Evolutionary conservation across 73 alveolate genomes (phyloP), one percentile per base, ranked within the genome.

Genomic region (Uronychia binucleata): DNA sequence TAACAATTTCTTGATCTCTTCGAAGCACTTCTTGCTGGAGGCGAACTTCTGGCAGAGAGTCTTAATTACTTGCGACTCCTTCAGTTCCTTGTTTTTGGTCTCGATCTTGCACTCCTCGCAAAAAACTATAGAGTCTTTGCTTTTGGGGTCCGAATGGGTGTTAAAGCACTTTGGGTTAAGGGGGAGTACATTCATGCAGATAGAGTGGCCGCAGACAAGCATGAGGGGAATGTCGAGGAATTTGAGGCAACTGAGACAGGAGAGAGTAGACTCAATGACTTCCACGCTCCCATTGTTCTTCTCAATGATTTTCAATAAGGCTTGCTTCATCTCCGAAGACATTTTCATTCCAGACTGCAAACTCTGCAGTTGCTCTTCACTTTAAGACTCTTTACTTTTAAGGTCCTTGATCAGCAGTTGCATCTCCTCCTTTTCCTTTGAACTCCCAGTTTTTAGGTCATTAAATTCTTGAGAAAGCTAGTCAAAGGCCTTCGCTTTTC

Each of bases 31-130:
- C n/a, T n/a, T n/a, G n/a, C n/a, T n/a, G n/a, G n/a, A n/a, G 19
- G 19, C 67, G n/a, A 46, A 11, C 67, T 11, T 19, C 19, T 19
- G 19, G n/a, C 96, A 90, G 8, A 90, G 57, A 33, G 83, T 77
- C 83, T 86, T 79, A 27, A 90, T 86, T 0, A 90, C 96, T 77
- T 90, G 85, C 31, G 88, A 57, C 74, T 86, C 93, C 75, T 81
- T 79, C 31, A 90, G 83, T 28, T 81, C 84, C 57, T 90, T 90
- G 57, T 90, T 90, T 80, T 90, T 90, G 19, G 96, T 90, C 58
- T 90, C 96, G 19, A 90, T 74, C 77, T 90, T 90, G 82, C 96
- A 90, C 74, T 90, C 96, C 86, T 90, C 96, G 58, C 96, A 90
- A 76, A 90, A 90, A 25, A 90, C 96, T 1, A 90, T 58, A 26